Percentiles rank a stretch among this genome's conserved stretches.
These are phyloP conservation scores for Glomus cerebriforme DNA, from an alignment of 192 early-diverging fungal genomes.

Conservation along the genomic window DNA sequence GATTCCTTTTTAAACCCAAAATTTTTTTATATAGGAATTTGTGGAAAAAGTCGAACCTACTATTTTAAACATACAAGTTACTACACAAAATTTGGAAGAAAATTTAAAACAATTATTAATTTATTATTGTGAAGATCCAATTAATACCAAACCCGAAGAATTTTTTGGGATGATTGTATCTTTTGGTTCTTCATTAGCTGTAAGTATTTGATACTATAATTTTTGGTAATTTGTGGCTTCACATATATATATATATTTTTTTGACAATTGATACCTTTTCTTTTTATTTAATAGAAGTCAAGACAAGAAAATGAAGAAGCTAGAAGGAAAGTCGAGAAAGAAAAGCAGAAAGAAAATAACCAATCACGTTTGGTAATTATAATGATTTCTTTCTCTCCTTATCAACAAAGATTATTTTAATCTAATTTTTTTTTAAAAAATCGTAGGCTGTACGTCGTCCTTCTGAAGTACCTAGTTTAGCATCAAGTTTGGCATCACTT, in stretches of 20 bases:
- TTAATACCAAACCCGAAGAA: slow-evolving; percentile 52
- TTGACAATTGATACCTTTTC: background rate
- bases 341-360: background rate
- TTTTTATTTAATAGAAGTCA: slow-evolving; percentile 29
- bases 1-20: slow-evolving; percentile 2
- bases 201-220: slow-evolving; percentile 30
- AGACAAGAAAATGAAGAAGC: slow-evolving; percentile 44
- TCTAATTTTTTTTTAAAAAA: background rate
- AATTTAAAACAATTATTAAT: slow-evolving; percentile 45
- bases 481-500: slow-evolving; percentile 17
- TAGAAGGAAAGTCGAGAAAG: slow-evolving; percentile 26
- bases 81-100: slow-evolving; percentile 49
- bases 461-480: slow-evolving; percentile 25
- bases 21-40: slow-evolving; percentile 48
- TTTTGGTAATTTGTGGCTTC: background rate
- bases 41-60: slow-evolving; percentile 47
- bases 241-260: background rate
- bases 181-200: slow-evolving; percentile 50
- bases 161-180: slow-evolving; percentile 56
- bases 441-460: slow-evolving; percentile 30
- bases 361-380: slow-evolving; percentile 3
- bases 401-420: background rate
- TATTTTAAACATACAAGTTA: slow-evolving; percentile 40
- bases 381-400: background rate
- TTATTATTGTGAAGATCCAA: slow-evolving; percentile 59